Base-by-base conservation (phyloP, 2,329 filamentous ascomycete genomes). In the Paracoccidioides brasiliensis region DNA sequence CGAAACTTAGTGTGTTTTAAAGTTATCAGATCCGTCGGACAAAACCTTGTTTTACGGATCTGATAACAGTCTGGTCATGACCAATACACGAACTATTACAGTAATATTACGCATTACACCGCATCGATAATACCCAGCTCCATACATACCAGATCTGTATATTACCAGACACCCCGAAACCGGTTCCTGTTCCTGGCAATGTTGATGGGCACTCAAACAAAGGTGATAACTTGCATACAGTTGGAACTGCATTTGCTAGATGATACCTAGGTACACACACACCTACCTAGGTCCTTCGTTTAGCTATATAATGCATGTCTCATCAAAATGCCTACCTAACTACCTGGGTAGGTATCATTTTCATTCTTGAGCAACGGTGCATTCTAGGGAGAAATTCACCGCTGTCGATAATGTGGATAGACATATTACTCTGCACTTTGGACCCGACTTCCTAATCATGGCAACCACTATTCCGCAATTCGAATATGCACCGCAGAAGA, bases 401-500 rank as follows among this genome's bases (percentile, higher is more conserved):
- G 22, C 22, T 22, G 22, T 22, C 22, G 22, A 22, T 22, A 22
- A 22, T 22, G 22, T 22, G 22, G 22, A 22, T 22, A 22, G 22
- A 22, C 22, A 22, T 22, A 22, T 22, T 22, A 1, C 22, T 22
- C 22, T 22, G 22, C 22, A 22, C 22, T 22, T 22, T 22, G 22
- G 22, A 22, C 22, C 22, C 42, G 7, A 15, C 15, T 28, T 38
- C 33, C 10, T 22, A n/a, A 45, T 22, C 14, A 45, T 55, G 30
- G 12, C 54, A 35, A 55, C 44, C 35, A 44, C 14, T 9, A 30
- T 55, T 12, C 54, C 45, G 9, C 46, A 42, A n/a, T 45, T 55
- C 63, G 57, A 68, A 51, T 69, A 71, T 48, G 66, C 72, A 5
- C 66, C 69, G 2, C 60, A 72, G 45, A 72, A 72, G 60, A 69